Base-by-base conservation (phyloP, 1,139 yeast species). In the Sugiyamaella neomexicana region DNA sequence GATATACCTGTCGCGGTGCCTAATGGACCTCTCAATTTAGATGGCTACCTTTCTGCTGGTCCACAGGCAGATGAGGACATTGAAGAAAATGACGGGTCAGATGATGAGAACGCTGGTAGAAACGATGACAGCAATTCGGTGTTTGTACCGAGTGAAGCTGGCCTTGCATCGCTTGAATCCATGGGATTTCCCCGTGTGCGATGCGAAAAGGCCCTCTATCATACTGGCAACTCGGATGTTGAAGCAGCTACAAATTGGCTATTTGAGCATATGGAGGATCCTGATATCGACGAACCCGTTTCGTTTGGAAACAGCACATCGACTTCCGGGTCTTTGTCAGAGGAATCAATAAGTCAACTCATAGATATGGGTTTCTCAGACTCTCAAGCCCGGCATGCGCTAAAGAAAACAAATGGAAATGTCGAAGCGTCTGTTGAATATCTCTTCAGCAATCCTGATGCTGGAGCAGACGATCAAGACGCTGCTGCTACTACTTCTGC, bases 191-290 rank as follows among this genome's bases (percentile, higher is more conserved):
- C 93, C 0, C 80, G 79, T 53, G 78, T 78, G 16, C 78, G 95
- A 48, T 78, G 85, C 43, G 74, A 76, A 34, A 82, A 83, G 64
- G 97, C 93, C 0, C 74, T 93, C 32, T 84, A 77, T 63, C 71
- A 80, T 39, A 89, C 96, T 0, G 95, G 90, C 0, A 90, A 89
- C 63, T 63, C 68, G 2, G 75, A 75, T 50, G 76, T 88, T 0
- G 98, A 93, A 62, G 78, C 77, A 4, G 97, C 98, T 0, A 85
- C 89, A 87, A 88, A 89, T 64, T 90, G 98, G 97, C 68, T 95
- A 8, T 85, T 91, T 66, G 85, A 79, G 27, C 97, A 91, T 65
- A 82, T 89, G 85, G 97, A 90, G 29, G 97, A 90, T 65, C 69
- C 84, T 0, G 89, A 82, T 62, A 80, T 89, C 50, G 95, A 91